Conservation (phyloP, 2,329 filamentous ascomycete species). For the Tolypocladium album region DNA sequence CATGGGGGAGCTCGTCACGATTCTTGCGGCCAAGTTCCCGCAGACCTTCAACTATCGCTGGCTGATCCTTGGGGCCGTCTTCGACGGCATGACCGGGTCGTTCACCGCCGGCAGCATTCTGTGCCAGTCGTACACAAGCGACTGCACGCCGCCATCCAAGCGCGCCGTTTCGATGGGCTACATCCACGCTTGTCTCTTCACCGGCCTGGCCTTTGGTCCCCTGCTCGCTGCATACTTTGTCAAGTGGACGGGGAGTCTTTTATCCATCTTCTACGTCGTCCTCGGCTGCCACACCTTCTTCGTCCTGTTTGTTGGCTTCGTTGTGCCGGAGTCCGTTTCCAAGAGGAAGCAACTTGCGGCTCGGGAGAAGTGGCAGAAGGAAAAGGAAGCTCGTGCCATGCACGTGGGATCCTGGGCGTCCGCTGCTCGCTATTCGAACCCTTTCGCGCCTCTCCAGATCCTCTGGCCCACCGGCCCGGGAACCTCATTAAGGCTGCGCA, state of each 20-base stretch:
- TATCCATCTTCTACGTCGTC: constrained; percentile 78
- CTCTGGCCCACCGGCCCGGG: constrained; percentile 62
- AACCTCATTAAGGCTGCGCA: constrained; percentile 48
- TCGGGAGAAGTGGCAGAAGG: constrained; percentile 51
- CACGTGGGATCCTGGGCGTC: constrained; percentile 16
- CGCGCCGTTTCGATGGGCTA: constrained; percentile 80
- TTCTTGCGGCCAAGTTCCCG: constrained; percentile 66
- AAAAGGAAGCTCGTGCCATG: constrained; percentile 26
- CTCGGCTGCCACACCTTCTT: constrained; percentile 64
- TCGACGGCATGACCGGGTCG: constrained; percentile 80
- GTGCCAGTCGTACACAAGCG: constrained; percentile 77
- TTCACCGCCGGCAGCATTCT: constrained; percentile 73
- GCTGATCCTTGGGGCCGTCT: constrained; percentile 63
- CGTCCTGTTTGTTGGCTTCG: constrained; percentile 56
- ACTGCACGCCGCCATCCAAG: constrained; percentile 72
- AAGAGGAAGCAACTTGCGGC: constrained; percentile 60
- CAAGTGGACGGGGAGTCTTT: constrained; percentile 59
- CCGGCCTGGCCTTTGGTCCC: constrained; percentile 80
- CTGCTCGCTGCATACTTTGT: constrained; percentile 72
- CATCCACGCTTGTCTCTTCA: constrained; percentile 80
- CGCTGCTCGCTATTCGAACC: constrained; percentile 42
- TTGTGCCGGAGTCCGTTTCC: constrained; percentile 78
- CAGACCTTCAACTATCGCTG: constrained; percentile 65
- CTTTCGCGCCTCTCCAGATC: constrained; percentile 67
- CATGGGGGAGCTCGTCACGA: constrained; percentile 62